A percentile compares a stretch with the other conserved stretches of the same genome.
Evolutionary conservation across 768 basidiomycete species (phyloP).

Genomic region (Suillus hirtellus): DNA sequence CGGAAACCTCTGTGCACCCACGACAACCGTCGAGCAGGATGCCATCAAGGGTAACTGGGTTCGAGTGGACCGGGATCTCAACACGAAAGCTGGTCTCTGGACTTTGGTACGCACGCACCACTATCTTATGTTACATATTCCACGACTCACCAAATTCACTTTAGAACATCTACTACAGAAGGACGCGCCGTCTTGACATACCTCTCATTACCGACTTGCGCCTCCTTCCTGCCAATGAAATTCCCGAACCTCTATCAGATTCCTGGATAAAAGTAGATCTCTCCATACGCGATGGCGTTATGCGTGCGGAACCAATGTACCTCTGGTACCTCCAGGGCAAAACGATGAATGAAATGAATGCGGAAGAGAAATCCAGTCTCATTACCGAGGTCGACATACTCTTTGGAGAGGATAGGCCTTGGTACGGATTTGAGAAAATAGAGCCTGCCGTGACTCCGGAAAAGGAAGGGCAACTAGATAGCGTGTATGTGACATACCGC

Average conservation of each 20-base stretch:
- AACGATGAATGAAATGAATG: constrained; percentile 58
- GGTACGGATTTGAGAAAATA: constrained; percentile 84
- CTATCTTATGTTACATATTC: not conserved
- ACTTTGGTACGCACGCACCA: constrained; percentile 53
- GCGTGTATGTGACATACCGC: constrained; percentile 67
- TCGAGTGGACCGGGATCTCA: constrained; percentile 79
- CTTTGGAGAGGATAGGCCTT: constrained; percentile 80
- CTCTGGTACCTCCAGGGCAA: constrained; percentile 82
- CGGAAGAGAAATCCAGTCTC: constrained; percentile 56
- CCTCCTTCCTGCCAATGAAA: constrained; percentile 58
- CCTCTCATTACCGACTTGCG: constrained; percentile 74
- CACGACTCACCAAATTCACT: constrained; percentile 10
- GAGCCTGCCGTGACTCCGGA: constrained; percentile 56
- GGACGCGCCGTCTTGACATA: constrained; percentile 80
- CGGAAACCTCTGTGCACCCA: constrained; percentile 65
- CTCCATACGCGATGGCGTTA: constrained; percentile 66
- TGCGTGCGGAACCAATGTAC: constrained; percentile 54
- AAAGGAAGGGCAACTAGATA: constrained; percentile 41
- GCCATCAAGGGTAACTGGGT: constrained; percentile 88
- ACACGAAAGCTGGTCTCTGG: constrained; percentile 58
- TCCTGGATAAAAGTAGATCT: constrained; percentile 65
- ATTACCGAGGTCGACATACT: constrained; percentile 93
- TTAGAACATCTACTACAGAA: constrained; percentile 78
- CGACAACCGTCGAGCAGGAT: constrained; percentile 69
- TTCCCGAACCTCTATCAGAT: constrained; percentile 44